A percentile compares a stretch with the other conserved stretches of the same genome.
Conservation (phyloP, 331 rosid genomes). For the Pyracantha coccinea region DNA sequence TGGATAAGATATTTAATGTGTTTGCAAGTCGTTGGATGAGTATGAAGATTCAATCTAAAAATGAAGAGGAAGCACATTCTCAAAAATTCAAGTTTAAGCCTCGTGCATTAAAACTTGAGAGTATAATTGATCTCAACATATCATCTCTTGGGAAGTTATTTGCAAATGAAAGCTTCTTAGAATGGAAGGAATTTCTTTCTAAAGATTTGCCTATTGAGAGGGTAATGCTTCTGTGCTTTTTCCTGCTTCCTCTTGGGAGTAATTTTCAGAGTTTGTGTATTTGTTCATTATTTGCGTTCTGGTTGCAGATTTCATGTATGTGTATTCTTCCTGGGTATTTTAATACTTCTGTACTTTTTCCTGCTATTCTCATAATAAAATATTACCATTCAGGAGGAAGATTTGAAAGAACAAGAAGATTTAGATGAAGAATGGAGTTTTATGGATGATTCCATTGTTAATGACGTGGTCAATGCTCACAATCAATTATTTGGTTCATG, state of each 20-base stretch:
- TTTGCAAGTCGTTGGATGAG: slow-evolving; percentile 65
- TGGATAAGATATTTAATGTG: slow-evolving; percentile 52
- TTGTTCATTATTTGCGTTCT: background rate
- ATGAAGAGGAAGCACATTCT: slow-evolving; percentile 48
- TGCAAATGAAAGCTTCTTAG: slow-evolving; percentile 40
- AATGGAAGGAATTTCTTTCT: slow-evolving; percentile 60
- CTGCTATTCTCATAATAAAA: background rate
- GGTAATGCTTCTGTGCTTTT: slow-evolving; percentile 26
- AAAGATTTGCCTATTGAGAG: slow-evolving; percentile 32
- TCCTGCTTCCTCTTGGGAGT: background rate
- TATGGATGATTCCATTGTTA: slow-evolving; percentile 55
- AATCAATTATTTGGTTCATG: slow-evolving; percentile 64
- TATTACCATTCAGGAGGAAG: slow-evolving; percentile 41
- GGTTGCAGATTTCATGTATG: background rate
- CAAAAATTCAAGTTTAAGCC: slow-evolving; percentile 67
- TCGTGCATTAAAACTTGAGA: slow-evolving; percentile 61
- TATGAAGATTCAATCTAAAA: slow-evolving; percentile 42
- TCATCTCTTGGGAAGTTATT: slow-evolving; percentile 30
- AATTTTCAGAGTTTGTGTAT: background rate
- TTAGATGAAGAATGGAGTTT: slow-evolving; percentile 60
- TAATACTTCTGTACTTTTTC: background rate
- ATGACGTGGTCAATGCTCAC: slow-evolving; percentile 49
- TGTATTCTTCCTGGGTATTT: background rate
- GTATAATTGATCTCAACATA: slow-evolving; percentile 61
- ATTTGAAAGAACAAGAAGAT: slow-evolving; percentile 33